These are phyloP conservation scores for Aureobasidium sp. DNA, from an alignment of 2,329 filamentous ascomycete species.

Conservation along the genomic window DNA sequence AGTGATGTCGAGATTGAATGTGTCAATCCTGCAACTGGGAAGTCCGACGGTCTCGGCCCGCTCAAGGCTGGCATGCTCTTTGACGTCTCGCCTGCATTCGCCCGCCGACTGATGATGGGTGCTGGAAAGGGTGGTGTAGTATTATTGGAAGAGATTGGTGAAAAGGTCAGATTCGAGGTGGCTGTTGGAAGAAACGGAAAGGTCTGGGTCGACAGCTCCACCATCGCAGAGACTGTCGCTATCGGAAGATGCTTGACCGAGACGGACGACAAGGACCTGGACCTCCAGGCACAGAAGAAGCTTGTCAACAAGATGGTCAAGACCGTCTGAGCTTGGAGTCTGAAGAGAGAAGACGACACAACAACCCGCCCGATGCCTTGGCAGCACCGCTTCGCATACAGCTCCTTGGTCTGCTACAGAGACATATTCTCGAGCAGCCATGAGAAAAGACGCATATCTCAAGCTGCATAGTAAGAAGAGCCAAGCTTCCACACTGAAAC, in stretches of 20 bases:
- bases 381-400: neutral
- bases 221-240: slow-evolving; percentile 62
- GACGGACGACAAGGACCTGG: slow-evolving; percentile 63
- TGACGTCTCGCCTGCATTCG: slow-evolving; percentile 69
- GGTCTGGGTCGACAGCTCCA: slow-evolving; percentile 83
- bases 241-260: slow-evolving; percentile 73
- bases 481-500: neutral
- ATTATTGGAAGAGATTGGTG: slow-evolving; percentile 73
- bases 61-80: slow-evolving; percentile 83
- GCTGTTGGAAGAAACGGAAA: slow-evolving; percentile 88
- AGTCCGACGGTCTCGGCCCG: slow-evolving; percentile 79
- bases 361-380: neutral
- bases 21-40: slow-evolving; percentile 77
- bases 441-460: neutral
- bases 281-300: slow-evolving; percentile 61
- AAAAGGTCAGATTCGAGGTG: slow-evolving; percentile 83
- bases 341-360: neutral
- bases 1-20: slow-evolving; percentile 90
- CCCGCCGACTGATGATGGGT: slow-evolving; percentile 62
- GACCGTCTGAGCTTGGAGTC: slow-evolving; percentile 34
- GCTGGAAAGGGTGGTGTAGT: slow-evolving; percentile 60
- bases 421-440: neutral
- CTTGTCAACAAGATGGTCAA: slow-evolving; percentile 61
- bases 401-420: neutral
- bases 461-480: neutral